Conservation (phyloP, 2,329 filamentous ascomycete genomes). For the Arachnopeziza araneosa region DNA sequence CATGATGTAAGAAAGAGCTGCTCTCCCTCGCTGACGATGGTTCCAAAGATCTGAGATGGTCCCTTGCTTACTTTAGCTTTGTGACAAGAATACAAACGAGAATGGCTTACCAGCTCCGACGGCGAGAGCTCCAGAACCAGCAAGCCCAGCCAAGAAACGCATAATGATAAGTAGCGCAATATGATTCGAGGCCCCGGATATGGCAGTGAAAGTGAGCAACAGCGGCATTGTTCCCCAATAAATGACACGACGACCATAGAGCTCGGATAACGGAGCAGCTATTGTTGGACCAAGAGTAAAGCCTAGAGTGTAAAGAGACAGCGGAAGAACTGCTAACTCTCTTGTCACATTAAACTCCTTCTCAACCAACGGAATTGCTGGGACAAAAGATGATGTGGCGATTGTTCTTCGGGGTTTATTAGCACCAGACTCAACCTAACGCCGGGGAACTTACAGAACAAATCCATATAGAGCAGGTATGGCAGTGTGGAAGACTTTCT, state of each 20-base stretch:
- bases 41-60: conserved; percentile 46
- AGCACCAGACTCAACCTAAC: not conserved
- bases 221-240: conserved; percentile 52
- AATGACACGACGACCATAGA: conserved; percentile 56
- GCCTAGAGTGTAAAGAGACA: conserved; percentile 56
- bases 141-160: conserved; percentile 59
- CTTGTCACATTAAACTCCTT: conserved; percentile 47
- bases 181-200: conserved; percentile 49
- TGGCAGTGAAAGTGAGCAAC: conserved; percentile 57
- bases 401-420: conserved; percentile 18
- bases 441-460: conserved; percentile 14
- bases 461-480: conserved; percentile 24
- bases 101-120: conserved; percentile 20
- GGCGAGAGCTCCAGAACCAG: conserved; percentile 41
- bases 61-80: conserved; percentile 5
- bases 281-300: conserved; percentile 57
- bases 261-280: conserved; percentile 61
- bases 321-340: conserved; percentile 51
- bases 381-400: conserved; percentile 40
- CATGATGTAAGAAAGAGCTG: conserved; percentile 21
- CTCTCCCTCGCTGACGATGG: conserved; percentile 28
- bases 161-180: conserved; percentile 56
- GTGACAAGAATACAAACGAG: not conserved
- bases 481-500: conserved; percentile 21
- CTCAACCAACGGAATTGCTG: conserved; percentile 44